These are phyloP conservation scores for Penicillium sp. DNA, from an alignment of 2,329 filamentous ascomycete species.

Conservation along the genomic window DNA sequence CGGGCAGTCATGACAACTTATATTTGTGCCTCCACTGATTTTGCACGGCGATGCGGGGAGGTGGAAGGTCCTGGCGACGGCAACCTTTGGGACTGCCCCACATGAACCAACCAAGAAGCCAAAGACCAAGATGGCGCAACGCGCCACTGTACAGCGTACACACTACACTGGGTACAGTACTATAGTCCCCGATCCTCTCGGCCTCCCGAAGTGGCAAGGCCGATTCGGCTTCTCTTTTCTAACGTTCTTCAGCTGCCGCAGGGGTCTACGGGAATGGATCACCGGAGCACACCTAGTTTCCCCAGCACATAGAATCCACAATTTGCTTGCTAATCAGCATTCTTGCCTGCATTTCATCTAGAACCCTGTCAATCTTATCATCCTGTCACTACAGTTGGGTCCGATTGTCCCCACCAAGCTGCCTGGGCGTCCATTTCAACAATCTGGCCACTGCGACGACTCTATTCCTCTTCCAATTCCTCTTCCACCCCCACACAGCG, in stretches of 20 bases:
- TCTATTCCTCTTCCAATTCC: constrained; percentile 19
- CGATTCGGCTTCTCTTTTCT: constrained; percentile 2
- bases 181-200: constrained; percentile 8
- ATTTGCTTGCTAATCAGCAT: constrained; percentile 14
- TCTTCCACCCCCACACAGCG: constrained; percentile 32
- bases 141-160: not conserved
- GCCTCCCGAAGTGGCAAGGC: constrained; percentile 12
- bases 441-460: not conserved
- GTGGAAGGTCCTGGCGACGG: constrained; percentile 42
- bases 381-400: not conserved
- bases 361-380: not conserved
- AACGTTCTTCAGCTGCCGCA: not conserved
- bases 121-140: constrained; percentile 27
- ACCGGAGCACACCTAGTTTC: constrained; percentile 12
- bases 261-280: not conserved
- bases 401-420: not conserved
- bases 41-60: constrained; percentile 27
- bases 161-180: too few relatives aligned
- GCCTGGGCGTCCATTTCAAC: not conserved
- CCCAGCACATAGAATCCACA: not conserved
- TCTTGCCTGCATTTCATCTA: not conserved
- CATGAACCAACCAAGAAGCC: constrained; percentile 16
- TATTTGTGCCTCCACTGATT: not conserved
- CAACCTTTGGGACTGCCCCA: constrained; percentile 38
- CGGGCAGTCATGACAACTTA: not conserved